phyloP scores from a whole-genome alignment of 805 yeast species.

The Teunomyces lycoperdinae region DNA sequence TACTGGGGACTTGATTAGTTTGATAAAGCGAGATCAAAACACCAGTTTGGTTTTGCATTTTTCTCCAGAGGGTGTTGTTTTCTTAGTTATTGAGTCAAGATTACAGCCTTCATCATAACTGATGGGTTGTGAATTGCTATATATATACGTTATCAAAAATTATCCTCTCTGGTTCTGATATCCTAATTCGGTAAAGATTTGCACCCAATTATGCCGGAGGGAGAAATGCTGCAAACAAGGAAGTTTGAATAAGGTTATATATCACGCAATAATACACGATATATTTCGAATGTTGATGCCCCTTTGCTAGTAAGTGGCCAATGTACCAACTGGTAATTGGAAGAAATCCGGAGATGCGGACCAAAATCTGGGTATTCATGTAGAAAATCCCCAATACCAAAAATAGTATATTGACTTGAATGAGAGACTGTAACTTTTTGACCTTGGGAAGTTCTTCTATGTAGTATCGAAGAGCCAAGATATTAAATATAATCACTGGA shows the following conservation, averaged over 20 bases:
- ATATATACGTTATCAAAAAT: background rate
- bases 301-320: conserved; percentile 31
- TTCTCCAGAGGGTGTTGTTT: background rate
- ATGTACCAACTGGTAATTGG: conserved; percentile 77
- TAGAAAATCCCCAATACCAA: conserved; percentile 51
- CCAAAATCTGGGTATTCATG: conserved; percentile 86
- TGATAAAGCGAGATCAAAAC: conserved; percentile 1
- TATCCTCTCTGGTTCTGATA: background rate
- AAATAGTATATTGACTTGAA: conserved; percentile 42
- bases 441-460: conserved; percentile 19
- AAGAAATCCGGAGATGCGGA: conserved; percentile 71
- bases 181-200: conserved; percentile 11
- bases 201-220: conserved; percentile 75
- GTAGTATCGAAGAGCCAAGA: conserved; percentile 39
- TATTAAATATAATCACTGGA: conserved; percentile 58
- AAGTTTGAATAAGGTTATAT: conserved; percentile 71
- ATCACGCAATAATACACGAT: conserved; percentile 46
- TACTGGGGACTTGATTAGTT: background rate
- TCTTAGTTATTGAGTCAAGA: background rate
- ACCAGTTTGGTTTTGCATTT: background rate
- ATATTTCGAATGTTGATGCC: conserved; percentile 15
- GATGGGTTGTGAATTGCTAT: background rate
- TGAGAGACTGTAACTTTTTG: conserved; percentile 34
- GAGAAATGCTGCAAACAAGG: conserved; percentile 73
- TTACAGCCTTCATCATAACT: background rate